These are phyloP conservation scores for Cymbidium sinense DNA, from an alignment of 106 monocot genomes.

Conservation along the genomic window DNA sequence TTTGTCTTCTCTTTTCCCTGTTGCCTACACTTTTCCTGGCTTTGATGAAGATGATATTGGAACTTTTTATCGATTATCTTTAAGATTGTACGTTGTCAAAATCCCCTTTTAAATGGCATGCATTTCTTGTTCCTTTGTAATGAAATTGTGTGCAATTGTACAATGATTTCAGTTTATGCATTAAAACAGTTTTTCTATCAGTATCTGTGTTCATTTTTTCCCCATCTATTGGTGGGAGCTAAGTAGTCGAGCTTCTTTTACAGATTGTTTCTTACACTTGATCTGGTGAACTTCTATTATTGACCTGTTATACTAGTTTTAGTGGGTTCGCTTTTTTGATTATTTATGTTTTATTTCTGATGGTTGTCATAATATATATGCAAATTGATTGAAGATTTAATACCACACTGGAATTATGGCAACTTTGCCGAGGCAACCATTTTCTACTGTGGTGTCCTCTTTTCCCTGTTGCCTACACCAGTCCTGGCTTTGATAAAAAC, in stretches of 20 bases:
- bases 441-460: conserved; percentile 21
- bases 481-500: conserved; percentile 1
- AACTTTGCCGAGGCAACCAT: conserved; percentile 19
- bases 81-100: not conserved
- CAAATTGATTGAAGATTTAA: not conserved
- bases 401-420: not conserved
- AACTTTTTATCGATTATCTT: not conserved
- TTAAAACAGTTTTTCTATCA: no score
- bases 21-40: not conserved
- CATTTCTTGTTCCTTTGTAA: not conserved
- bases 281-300: not conserved
- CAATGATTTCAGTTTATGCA: no score
- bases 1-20: not conserved
- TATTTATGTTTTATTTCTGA: not conserved
- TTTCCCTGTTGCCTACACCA: conserved; percentile 34
- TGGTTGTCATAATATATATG: not conserved
- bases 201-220: no score
- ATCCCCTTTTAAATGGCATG: not conserved
- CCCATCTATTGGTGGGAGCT: no score
- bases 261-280: no score
- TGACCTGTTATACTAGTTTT: not conserved
- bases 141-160: not conserved
- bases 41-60: not conserved
- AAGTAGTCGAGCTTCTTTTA: no score
- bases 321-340: not conserved